Evolutionary conservation across 2,329 filamentous ascomycete genomes (phyloP), one percentile per base, ranked within the genome.

Genomic region (Esteya vermicola): DNA sequence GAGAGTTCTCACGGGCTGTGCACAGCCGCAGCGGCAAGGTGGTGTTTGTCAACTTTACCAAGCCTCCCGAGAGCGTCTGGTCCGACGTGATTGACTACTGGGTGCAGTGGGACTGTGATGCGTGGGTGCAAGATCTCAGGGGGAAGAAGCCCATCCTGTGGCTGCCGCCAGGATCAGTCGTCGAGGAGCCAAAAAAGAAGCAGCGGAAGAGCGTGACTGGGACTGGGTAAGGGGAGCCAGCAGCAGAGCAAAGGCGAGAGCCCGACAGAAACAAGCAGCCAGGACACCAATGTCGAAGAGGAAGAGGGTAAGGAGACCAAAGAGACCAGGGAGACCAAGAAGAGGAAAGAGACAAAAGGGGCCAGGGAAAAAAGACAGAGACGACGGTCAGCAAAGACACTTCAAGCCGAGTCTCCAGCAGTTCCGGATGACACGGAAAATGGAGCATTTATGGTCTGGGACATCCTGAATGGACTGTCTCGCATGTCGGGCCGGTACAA

Each of bases 91-190:
- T 85, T 39, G 80, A 85, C 56, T 81, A 78, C 45, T 83, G 78
- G 72, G 68, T 85, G 1, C 68, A 80, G 46, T 82, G 78, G 78
- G 79, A 84, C 50, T 84, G 79, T 44, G 80, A 85, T 48, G 72
- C 72, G 4, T 85, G 79, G 79, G 78, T 84, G 1, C 56, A 65
- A 9, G 75, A 82, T 50, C 53, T 84, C 40, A 72, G 70, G 44
- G 57, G 59, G 38, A 68, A 72, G 39, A 67, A 77, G 41, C 70
- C 74, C 2, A 65, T 68, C 36, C 59, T 81, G 4, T 81, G 75
- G 75, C 57, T 72, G 42, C 66, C 67, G 0, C 63, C 65, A 0
- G 63, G 61, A 1, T 55, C 62, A 2, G 52, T 59, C 6, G 43
- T 51, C 1, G 57, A 60, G 13, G 55, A 59, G 20, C 63, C 36